Evolutionary conservation across 2,329 filamentous ascomycete genomes (phyloP).

Genomic region (Graphilbum sp.): DNA sequence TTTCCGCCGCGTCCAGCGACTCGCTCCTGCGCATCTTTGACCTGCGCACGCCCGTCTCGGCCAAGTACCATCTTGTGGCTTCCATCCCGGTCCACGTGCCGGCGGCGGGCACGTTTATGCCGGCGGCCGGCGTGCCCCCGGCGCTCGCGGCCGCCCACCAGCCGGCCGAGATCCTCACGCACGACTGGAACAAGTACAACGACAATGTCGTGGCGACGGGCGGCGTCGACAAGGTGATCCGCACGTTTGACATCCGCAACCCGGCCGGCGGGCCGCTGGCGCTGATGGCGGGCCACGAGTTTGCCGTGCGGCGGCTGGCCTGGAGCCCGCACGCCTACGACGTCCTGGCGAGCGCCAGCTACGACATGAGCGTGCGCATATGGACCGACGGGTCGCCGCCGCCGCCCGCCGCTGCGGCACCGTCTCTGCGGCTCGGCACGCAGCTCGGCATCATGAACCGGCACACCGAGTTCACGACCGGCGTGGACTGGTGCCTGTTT

Average conservation of each 20-base stretch:
- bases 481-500: slow-evolving; percentile 96
- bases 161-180: slow-evolving; percentile 76
- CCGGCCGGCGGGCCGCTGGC: slow-evolving; percentile 56
- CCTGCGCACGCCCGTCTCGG: slow-evolving; percentile 68
- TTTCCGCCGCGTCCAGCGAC: slow-evolving; percentile 81
- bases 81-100: slow-evolving; percentile 70
- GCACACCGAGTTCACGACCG: slow-evolving; percentile 92
- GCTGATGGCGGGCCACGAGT: slow-evolving; percentile 71
- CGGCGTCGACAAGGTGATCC: slow-evolving; percentile 73
- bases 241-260: slow-evolving; percentile 79
- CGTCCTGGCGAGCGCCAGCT: slow-evolving; percentile 74
- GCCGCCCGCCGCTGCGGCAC: slow-evolving; percentile 11
- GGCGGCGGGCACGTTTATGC: slow-evolving; percentile 19
- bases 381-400: slow-evolving; percentile 61
- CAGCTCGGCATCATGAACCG: slow-evolving; percentile 78
- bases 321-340: slow-evolving; percentile 94
- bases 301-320: slow-evolving; percentile 68
- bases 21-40: slow-evolving; percentile 84
- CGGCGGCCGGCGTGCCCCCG: slow-evolving; percentile 10
- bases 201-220: slow-evolving; percentile 71
- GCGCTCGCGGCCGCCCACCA: not conserved
- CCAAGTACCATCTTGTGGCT: slow-evolving; percentile 72
- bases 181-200: slow-evolving; percentile 98
- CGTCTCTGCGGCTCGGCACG: slow-evolving; percentile 33
- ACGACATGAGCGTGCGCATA: slow-evolving; percentile 93